These are phyloP conservation scores for Diaporthe nobilis DNA, from an alignment of 2,329 filamentous ascomycete genomes.

Conservation along the genomic window DNA sequence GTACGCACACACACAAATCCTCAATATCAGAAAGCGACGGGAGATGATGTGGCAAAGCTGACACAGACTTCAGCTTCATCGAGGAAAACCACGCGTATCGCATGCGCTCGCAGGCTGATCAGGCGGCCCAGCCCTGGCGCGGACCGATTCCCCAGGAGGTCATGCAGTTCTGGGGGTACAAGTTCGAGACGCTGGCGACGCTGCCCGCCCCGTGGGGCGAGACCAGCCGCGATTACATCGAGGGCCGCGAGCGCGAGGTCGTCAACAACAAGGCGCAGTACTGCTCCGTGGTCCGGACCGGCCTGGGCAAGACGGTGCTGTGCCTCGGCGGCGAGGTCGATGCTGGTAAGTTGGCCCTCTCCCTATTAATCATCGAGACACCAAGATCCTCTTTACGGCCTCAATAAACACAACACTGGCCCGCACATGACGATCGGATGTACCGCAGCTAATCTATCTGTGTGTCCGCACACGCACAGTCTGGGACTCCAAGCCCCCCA, in stretches of 20 bases:
- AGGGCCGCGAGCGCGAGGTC: conserved; percentile 76
- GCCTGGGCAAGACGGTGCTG: conserved; percentile 81
- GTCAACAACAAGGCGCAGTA: conserved; percentile 96
- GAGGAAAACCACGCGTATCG: conserved; percentile 90
- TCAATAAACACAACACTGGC: neutral
- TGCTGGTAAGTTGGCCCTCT: conserved; percentile 70
- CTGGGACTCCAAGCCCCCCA: conserved; percentile 84
- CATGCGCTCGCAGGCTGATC: conserved; percentile 70
- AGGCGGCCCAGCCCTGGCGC: conserved; percentile 62
- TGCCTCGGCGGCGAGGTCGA: conserved; percentile 96
- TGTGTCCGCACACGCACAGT: conserved; percentile 62
- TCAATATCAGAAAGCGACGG: too few relatives aligned
- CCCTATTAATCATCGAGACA: neutral
- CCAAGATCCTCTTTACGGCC: conserved; percentile 32
- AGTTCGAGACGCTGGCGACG: conserved; percentile 91
- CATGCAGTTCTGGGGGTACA: conserved; percentile 98
- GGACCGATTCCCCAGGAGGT: conserved; percentile 75
- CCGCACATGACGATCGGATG: neutral
- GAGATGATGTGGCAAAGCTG: conserved; percentile 28
- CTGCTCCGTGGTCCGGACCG: conserved; percentile 92
- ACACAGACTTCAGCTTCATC: conserved; percentile 76
- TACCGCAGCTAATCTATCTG: neutral
- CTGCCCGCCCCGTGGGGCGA: conserved; percentile 82
- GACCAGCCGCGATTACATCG: conserved; percentile 82
- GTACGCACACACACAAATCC: conserved; percentile 54